Evolutionary conservation across 129 eudicot species (phyloP), one percentile per base, ranked within the genome.

Genomic region (Dittrichia graveolens): DNA sequence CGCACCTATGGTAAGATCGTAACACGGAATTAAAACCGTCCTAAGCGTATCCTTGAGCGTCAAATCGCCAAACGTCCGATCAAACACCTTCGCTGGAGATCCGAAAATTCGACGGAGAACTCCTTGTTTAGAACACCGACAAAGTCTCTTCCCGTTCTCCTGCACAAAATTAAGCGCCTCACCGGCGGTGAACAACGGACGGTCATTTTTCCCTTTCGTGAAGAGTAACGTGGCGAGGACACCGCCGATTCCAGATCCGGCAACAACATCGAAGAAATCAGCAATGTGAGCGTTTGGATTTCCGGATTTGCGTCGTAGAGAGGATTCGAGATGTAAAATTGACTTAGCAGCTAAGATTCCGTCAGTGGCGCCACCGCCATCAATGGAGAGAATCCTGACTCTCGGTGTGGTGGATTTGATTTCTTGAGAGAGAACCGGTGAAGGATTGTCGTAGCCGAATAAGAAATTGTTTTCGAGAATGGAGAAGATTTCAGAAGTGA

Each of bases 391-490:
- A 16, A 91, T 76, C 38, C 96, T 69, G 1, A 87, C 86, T 58
- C 80, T 88, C 5, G 86, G 90, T 54, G 81, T 34, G 52, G 55
- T 63, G 79, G 82, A 60, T 14, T 61, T 62, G 38, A 65, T 5
- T 15, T 73, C 24, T 31, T 78, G 43, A 8, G 48, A 18, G 0
- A 74, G 79, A 7, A 14, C 13, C 4, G 63, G 56, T 7, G 63
- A 48, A 16, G 81, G 54, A 10, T 75, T 68, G 15, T 80, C 39
- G 74, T 74, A 78, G 1, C 96, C 96, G 41, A 89, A 89, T n/a
- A 89, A 84, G 77, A 89, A 89, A 4, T 86, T 89, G 84, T 84
- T 89, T 80, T 89, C 96, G 9, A 89, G 96, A 38, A 89, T 84
- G 3, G 96, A 86, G 84, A 89, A 89, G 75, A 89, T 89, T 6